Conservation (phyloP, 2,329 filamentous ascomycete species). For the Alternaria brassicicola region DNA sequence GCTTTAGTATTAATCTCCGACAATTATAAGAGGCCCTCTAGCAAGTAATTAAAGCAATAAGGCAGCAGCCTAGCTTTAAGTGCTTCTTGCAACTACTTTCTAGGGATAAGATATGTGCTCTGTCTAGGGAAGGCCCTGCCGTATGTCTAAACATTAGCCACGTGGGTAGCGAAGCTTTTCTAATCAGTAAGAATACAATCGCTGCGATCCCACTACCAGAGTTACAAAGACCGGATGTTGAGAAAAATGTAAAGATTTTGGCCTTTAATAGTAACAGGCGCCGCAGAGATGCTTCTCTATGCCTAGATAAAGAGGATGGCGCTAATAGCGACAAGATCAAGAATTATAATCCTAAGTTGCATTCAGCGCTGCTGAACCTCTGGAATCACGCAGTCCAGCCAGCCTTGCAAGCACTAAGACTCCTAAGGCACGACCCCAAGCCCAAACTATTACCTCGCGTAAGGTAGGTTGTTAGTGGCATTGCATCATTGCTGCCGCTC, state of each 20-base stretch:
- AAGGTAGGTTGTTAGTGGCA: slow-evolving; percentile 9
- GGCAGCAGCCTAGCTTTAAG: slow-evolving; percentile 3
- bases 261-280: slow-evolving; percentile 9
- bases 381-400: slow-evolving; percentile 8
- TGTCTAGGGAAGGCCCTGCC: slow-evolving; percentile 5
- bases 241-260: slow-evolving; percentile 10
- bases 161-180: slow-evolving; percentile 8
- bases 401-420: slow-evolving; percentile 7
- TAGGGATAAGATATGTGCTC: slow-evolving; percentile 7
- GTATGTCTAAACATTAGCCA: slow-evolving; percentile 8
- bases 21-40: slow-evolving; percentile 1
- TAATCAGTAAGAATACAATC: slow-evolving; percentile 7
- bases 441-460: slow-evolving; percentile 9
- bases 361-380: slow-evolving; percentile 9
- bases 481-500: slow-evolving; percentile 11
- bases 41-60: slow-evolving; percentile 2
- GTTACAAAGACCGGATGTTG: slow-evolving; percentile 8
- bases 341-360: slow-evolving; percentile 5
- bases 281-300: slow-evolving; percentile 7
- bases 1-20: slow-evolving; percentile 2
- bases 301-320: slow-evolving; percentile 8
- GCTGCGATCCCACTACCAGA: slow-evolving; percentile 8
- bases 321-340: slow-evolving; percentile 7
- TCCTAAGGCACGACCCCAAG: slow-evolving; percentile 8
- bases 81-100: slow-evolving; percentile 7